phyloP scores from a whole-genome alignment of 352 stramenopile species.

The Pythium folliculosum region DNA sequence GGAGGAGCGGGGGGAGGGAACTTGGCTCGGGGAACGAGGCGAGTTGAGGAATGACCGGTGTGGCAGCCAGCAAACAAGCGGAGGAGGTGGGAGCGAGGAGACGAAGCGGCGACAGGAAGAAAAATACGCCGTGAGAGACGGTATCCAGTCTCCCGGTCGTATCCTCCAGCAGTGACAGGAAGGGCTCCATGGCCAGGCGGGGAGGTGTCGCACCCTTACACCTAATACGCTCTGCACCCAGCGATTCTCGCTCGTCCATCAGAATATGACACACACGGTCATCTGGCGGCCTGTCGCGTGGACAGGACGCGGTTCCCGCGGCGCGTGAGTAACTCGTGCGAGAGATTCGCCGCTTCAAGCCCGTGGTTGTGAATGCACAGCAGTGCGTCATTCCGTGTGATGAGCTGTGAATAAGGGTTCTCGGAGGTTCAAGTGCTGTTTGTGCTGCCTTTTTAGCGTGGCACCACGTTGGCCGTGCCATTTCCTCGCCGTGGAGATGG shows the following conservation, averaged over 20 bases:
- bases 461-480: no score
- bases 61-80: neutral
- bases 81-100: neutral
- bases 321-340: neutral
- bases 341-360: neutral
- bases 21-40: constrained; percentile 10
- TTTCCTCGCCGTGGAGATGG: no score
- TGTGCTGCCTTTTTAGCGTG: no score
- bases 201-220: constrained; percentile 7
- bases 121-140: neutral
- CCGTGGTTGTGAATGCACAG: neutral
- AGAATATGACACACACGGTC: neutral
- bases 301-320: neutral
- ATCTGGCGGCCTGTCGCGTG: constrained; percentile 7
- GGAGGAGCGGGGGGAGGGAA: neutral
- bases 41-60: constrained; percentile 24
- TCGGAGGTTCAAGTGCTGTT: no score
- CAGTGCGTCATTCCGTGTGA: neutral
- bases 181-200: no score
- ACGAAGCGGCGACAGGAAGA: neutral
- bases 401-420: neutral
- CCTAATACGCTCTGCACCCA: neutral
- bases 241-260: no score
- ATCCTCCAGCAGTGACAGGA: neutral
- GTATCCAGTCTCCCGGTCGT: neutral